These are phyloP conservation scores for Madurella mycetomatis DNA, from an alignment of 2,329 filamentous ascomycete genomes.

Conservation along the genomic window DNA sequence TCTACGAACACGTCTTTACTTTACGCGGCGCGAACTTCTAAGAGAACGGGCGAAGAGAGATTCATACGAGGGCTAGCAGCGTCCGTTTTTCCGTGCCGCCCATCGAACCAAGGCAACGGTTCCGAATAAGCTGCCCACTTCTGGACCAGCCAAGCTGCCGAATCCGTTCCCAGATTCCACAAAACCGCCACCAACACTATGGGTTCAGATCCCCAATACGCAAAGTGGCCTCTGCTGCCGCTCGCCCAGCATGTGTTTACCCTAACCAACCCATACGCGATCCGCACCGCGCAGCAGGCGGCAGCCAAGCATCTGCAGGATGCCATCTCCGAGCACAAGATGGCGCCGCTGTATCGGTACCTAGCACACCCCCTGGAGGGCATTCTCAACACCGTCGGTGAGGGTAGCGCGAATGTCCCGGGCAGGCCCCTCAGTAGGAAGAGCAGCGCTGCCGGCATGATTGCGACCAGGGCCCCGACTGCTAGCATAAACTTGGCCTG, in stretches of 20 bases:
- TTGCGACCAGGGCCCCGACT: constrained; percentile 65
- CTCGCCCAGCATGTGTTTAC: constrained; percentile 83
- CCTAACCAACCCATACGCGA: constrained; percentile 73
- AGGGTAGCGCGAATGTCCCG: constrained; percentile 48
- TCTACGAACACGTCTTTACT: constrained; percentile 1
- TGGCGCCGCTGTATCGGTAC: constrained; percentile 82
- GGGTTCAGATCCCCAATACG: constrained; percentile 79
- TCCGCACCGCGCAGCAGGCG: constrained; percentile 61
- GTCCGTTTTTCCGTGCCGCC: no score
- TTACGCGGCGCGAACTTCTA: neutral
- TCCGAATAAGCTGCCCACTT: neutral
- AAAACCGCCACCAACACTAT: constrained; percentile 44
- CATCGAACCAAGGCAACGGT: neutral
- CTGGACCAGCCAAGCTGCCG: neutral
- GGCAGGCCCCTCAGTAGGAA: constrained; percentile 62
- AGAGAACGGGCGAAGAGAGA: no score
- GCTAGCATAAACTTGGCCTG: constrained; percentile 70
- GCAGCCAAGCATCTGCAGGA: constrained; percentile 72
- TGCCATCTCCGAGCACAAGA: constrained; percentile 78
- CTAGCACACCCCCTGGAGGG: constrained; percentile 78
- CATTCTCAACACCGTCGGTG: constrained; percentile 71
- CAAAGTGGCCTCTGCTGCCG: constrained; percentile 76
- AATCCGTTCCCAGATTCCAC: constrained; percentile 7
- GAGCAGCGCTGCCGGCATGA: constrained; percentile 67
- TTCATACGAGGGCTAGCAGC: no score